Evolutionary conservation across 1,139 yeast genomes (phyloP).

Genomic region (Hyphopichia burtonii): DNA sequence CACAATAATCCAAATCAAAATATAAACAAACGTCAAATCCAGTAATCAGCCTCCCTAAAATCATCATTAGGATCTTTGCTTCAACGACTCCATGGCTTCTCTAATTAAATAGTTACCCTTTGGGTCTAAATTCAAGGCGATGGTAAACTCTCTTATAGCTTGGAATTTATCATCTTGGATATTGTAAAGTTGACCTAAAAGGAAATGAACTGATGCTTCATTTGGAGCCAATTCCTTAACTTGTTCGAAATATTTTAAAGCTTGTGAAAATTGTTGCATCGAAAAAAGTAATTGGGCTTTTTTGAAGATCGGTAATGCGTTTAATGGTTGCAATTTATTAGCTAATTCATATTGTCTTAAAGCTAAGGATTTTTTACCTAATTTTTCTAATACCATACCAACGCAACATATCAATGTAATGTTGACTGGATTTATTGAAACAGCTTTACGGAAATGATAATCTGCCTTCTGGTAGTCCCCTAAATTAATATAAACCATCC

Average conservation of each 20-base stretch:
- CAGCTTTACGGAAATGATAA: conserved; percentile 83
- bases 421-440: conserved; percentile 85
- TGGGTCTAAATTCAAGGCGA: conserved; percentile 90
- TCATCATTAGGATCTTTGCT: conserved; percentile 12
- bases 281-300: conserved; percentile 80
- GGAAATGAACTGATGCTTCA: conserved; percentile 89
- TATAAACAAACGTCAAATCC: neutral
- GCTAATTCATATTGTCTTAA: conserved; percentile 83
- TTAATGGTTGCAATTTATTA: conserved; percentile 76
- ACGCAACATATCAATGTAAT: conserved; percentile 89
- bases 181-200: conserved; percentile 84
- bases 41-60: neutral
- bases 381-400: conserved; percentile 88
- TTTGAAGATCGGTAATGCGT: conserved; percentile 85
- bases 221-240: conserved; percentile 82
- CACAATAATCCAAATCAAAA: neutral
- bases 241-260: conserved; percentile 71
- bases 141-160: conserved; percentile 85
- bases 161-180: conserved; percentile 69
- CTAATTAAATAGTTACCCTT: conserved; percentile 86
- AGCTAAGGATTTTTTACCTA: conserved; percentile 69
- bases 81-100: conserved; percentile 70
- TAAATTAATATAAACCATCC: conserved; percentile 86
- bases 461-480: conserved; percentile 87
- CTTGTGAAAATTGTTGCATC: conserved; percentile 68